These are phyloP conservation scores for Salix purpurea DNA, from an alignment of 345 rosid species.

Conservation along the genomic window DNA sequence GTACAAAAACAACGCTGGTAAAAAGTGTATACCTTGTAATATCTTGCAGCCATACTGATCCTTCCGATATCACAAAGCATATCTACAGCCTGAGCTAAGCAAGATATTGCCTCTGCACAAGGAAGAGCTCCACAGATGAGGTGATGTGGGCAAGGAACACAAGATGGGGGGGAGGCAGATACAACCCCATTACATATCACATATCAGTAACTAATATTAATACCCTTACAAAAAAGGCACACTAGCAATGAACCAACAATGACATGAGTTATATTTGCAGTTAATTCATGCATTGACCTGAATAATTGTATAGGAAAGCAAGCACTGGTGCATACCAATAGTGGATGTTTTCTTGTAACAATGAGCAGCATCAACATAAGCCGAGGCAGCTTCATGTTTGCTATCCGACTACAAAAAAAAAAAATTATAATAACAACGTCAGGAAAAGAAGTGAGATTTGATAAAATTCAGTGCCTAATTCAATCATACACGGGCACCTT, in stretches of 20 bases:
- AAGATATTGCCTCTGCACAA: constrained; percentile 81
- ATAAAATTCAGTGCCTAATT: not conserved
- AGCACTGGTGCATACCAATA: constrained; percentile 42
- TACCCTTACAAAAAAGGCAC: not conserved
- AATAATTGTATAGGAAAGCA: not conserved
- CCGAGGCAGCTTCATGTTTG: constrained; percentile 85
- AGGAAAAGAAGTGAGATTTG: not conserved
- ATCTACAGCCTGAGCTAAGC: constrained; percentile 78
- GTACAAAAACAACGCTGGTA: not conserved
- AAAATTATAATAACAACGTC: not conserved
- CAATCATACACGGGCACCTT: constrained; percentile 35
- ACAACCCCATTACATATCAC: not conserved
- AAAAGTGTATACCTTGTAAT: constrained; percentile 56
- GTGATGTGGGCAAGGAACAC: not conserved
- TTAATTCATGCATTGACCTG: not conserved
- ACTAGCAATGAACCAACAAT: not conserved
- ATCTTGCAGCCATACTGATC: constrained; percentile 98
- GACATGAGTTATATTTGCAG: not conserved
- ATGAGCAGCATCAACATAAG: constrained; percentile 82
- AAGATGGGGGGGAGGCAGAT: not conserved
- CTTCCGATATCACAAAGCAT: constrained; percentile 88
- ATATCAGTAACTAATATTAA: not conserved
- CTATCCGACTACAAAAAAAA: constrained; percentile 55
- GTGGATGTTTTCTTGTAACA: constrained; percentile 77
- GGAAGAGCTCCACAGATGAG: not conserved